A percentile compares a stretch with the other conserved stretches of the same genome.
phyloP scores from a whole-genome alignment of 148 eudicot genomes.

The Salicornia ramosissima region DNA sequence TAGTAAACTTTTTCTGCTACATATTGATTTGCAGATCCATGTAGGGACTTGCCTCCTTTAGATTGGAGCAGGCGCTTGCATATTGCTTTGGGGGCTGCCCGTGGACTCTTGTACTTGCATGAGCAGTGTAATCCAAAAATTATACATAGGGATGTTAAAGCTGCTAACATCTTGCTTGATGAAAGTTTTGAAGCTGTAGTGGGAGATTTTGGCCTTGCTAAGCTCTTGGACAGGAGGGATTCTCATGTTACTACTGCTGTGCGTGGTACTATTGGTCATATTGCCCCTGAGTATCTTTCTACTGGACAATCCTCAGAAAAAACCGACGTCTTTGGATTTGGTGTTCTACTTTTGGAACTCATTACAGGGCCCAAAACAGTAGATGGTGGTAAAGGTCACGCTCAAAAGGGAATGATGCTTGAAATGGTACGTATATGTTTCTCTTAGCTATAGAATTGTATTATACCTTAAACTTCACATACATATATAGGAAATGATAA shows the following conservation, averaged over 20 bases:
- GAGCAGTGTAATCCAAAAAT: constrained; percentile 93
- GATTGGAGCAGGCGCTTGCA: constrained; percentile 87
- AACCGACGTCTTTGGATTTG: constrained; percentile 91
- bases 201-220: constrained; percentile 98
- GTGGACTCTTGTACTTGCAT: constrained; percentile 82
- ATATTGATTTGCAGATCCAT: constrained; percentile 41
- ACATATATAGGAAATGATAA: too few species aligned
- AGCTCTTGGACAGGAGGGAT: constrained; percentile 77
- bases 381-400: constrained; percentile 67
- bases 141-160: constrained; percentile 93
- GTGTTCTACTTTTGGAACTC: constrained; percentile 84
- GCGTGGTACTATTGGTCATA: constrained; percentile 90
- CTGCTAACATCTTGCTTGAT: constrained; percentile 89
- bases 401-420: constrained; percentile 80
- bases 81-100: constrained; percentile 76
- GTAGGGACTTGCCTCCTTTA: constrained; percentile 53
- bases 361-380: constrained; percentile 78
- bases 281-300: constrained; percentile 93
- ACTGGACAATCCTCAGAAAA: constrained; percentile 95
- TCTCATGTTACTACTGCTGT: constrained; percentile 97
- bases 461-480: neutral
- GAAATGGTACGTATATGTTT: constrained; percentile 53
- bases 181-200: constrained; percentile 86
- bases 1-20: neutral
- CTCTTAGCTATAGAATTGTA: neutral